Evolutionary conservation across 148 eudicot genomes (phyloP).

Genomic region (Rhododendron ovatum): DNA sequence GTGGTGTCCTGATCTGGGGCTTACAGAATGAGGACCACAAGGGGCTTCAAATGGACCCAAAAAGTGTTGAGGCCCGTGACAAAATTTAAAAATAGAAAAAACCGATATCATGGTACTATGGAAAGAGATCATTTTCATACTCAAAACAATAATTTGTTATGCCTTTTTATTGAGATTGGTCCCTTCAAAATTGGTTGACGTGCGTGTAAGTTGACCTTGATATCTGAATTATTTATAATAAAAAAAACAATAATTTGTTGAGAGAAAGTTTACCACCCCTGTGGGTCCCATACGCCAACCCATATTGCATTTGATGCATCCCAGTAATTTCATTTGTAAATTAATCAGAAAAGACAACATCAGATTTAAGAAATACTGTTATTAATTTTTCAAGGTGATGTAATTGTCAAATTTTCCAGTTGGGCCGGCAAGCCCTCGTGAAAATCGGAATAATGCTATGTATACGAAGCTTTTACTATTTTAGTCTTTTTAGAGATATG

Average conservation of each 20-base stretch:
- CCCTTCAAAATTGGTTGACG: too few species aligned
- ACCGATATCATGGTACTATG: background rate
- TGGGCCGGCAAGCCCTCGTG: background rate
- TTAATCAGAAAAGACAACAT: background rate
- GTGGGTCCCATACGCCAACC: background rate
- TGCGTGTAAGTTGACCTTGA: too few species aligned
- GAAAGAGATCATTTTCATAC: background rate
- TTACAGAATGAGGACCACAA: background rate
- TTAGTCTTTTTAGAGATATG: background rate
- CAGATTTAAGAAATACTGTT: background rate
- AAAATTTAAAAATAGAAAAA: background rate
- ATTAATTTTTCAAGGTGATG: background rate
- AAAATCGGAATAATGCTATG: background rate
- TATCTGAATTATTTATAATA: too few species aligned
- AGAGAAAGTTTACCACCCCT: background rate
- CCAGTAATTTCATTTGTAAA: background rate
- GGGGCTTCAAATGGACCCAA: background rate
- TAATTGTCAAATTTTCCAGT: background rate
- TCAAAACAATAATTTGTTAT: background rate
- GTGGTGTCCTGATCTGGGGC: background rate
- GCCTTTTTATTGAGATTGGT: background rate
- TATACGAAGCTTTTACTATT: background rate
- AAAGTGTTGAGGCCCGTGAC: conserved; percentile 5
- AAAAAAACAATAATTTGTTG: background rate
- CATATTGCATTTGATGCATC: background rate